Percentiles rank a stretch among this genome's conserved stretches.
These are phyloP conservation scores for Tuber indicum DNA, from an alignment of 495 filamentous ascomycete species.

Conservation along the genomic window DNA sequence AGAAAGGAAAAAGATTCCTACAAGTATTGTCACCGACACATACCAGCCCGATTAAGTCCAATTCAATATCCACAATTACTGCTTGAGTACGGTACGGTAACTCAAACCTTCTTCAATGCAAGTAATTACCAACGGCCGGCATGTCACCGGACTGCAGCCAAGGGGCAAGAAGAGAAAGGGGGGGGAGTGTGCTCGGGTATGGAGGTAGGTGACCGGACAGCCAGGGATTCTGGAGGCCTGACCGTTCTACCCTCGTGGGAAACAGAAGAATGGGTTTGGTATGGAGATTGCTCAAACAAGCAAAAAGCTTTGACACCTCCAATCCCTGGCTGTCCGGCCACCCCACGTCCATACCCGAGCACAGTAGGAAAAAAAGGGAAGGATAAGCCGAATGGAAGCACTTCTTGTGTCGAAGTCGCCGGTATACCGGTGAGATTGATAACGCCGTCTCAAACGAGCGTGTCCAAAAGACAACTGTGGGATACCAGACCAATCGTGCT, in stretches of 20 bases:
- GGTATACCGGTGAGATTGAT: background rate
- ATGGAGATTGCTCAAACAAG: too few relatives aligned
- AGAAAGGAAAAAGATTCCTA: background rate
- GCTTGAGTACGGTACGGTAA: background rate
- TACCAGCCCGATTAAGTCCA: background rate
- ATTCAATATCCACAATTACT: background rate
- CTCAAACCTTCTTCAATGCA: background rate
- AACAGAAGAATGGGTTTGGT: too few relatives aligned
- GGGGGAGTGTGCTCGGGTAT: too few relatives aligned
- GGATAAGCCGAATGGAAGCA: background rate
- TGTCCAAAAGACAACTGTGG: background rate
- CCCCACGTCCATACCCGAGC: background rate
- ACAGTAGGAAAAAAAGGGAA: constrained; percentile 3
- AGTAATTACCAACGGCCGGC: background rate
- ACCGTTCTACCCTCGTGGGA: too few relatives aligned
- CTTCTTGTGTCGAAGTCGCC: background rate
- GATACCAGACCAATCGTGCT: background rate
- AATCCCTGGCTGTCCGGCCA: too few relatives aligned
- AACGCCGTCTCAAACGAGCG: background rate
- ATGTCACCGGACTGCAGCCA: background rate
- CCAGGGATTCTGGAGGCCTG: too few relatives aligned
- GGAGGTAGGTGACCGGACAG: too few relatives aligned
- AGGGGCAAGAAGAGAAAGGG: background rate
- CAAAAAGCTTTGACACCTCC: too few relatives aligned
- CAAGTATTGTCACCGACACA: background rate